A percentile compares a stretch with the other conserved stretches of the same genome.
These are phyloP conservation scores for Neofusicoccum sp. DNA, from an alignment of 2,329 filamentous ascomycete genomes.

Conservation along the genomic window DNA sequence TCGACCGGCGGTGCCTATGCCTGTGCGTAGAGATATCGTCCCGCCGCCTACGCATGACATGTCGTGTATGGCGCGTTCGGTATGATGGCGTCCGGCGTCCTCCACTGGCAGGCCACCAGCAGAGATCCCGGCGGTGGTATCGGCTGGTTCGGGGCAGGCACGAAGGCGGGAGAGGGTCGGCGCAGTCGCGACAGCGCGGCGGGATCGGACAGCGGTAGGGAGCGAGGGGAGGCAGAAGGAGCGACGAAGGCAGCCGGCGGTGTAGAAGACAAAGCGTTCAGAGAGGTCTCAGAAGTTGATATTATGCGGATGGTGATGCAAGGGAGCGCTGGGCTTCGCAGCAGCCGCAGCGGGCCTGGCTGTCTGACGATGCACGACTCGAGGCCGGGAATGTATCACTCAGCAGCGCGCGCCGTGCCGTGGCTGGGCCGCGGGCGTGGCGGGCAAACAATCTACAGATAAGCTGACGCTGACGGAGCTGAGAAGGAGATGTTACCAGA, in stretches of 20 bases:
- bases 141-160: conserved; percentile 8
- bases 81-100: conserved; percentile 8
- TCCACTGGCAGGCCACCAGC: conserved; percentile 15
- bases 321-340: conserved; percentile 7
- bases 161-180: neutral
- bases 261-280: conserved; percentile 18
- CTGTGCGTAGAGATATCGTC: conserved; percentile 42
- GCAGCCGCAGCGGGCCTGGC: neutral
- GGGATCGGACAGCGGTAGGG: neutral
- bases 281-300: conserved; percentile 14
- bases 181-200: neutral
- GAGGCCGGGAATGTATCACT: conserved; percentile 17
- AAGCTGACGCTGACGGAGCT: conserved; percentile 19
- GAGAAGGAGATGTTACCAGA: conserved; percentile 10
- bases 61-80: conserved; percentile 26
- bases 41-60: conserved; percentile 39
- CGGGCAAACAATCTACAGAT: conserved; percentile 10
- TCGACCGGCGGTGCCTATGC: conserved; percentile 43
- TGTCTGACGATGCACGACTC: conserved; percentile 18
- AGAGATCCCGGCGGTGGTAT: conserved; percentile 11
- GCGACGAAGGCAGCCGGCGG: neutral
- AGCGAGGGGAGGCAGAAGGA: neutral
- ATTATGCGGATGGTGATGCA: conserved; percentile 16
- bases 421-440: conserved; percentile 1
- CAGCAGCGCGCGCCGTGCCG: conserved; percentile 12